Conservation (phyloP, 371 early-diverging fungal species). For the Rhizopus microsporus region DNA sequence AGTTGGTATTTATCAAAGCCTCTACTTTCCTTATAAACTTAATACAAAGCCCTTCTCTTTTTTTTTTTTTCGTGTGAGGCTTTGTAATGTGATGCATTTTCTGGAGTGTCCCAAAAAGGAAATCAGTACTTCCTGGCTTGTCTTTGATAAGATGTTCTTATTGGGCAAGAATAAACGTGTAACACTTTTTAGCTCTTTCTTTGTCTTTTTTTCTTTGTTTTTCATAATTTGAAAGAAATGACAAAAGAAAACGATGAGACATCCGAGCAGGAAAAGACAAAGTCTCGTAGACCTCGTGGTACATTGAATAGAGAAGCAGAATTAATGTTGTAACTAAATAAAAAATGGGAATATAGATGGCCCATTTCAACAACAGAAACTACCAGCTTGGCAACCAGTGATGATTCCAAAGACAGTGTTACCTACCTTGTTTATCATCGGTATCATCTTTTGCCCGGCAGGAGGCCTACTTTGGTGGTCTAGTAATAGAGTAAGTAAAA, state of each 20-base stretch:
- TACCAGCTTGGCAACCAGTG: slow-evolving; percentile 98
- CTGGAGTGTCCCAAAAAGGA: too few relatives aligned
- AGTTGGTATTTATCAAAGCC: too few relatives aligned
- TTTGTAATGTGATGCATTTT: too few relatives aligned
- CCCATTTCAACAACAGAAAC: slow-evolving; percentile 95
- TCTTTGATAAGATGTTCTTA: too few relatives aligned
- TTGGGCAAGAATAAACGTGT: too few relatives aligned
- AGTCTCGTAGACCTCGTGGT: slow-evolving; percentile 9
- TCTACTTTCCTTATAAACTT: too few relatives aligned
- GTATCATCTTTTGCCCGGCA: slow-evolving; percentile 89
- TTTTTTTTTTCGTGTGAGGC: too few relatives aligned
- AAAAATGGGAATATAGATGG: slow-evolving; percentile 62
- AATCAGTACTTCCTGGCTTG: too few relatives aligned
- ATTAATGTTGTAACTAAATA: neutral
- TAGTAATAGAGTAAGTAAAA: slow-evolving; percentile 60
- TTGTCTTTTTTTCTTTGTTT: slow-evolving; percentile 1
- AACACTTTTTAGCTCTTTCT: neutral
- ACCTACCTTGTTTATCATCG: slow-evolving; percentile 89
- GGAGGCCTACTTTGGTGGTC: slow-evolving; percentile 83
- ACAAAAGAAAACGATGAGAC: slow-evolving; percentile 4
- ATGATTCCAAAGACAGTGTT: slow-evolving; percentile 93
- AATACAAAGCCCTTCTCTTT: too few relatives aligned
- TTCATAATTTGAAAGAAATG: slow-evolving; percentile 1
- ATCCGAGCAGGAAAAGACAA: neutral
- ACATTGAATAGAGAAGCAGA: neutral